Evolutionary conservation across 495 filamentous ascomycete species (phyloP).

Genomic region (Ramalina intermedia): DNA sequence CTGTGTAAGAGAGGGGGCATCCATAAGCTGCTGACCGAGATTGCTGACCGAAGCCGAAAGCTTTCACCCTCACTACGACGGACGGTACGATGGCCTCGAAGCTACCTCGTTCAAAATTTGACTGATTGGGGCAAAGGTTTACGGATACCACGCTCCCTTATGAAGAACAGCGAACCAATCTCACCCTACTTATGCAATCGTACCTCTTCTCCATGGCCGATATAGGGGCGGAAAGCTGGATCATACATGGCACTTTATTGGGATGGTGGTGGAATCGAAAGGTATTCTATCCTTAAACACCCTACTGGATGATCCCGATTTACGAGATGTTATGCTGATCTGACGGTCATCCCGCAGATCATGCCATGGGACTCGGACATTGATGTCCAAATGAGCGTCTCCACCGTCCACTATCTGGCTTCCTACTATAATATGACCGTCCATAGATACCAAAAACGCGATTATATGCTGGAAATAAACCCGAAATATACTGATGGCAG

Average conservation of each 20-base stretch:
- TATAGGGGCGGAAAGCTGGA: conserved; percentile 45
- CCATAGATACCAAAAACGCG: conserved; percentile 35
- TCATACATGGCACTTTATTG: conserved; percentile 47
- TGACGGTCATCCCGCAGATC: conserved; percentile 21
- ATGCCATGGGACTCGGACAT: conserved; percentile 51
- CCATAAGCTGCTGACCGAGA: background rate
- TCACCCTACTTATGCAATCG: conserved; percentile 38
- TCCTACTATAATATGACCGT: conserved; percentile 51
- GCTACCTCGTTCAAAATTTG: background rate
- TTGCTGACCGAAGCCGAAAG: conserved; percentile 20
- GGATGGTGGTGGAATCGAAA: conserved; percentile 52
- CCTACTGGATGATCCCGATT: background rate
- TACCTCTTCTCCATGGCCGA: conserved; percentile 41
- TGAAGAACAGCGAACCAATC: conserved; percentile 30
- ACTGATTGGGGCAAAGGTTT: conserved; percentile 20
- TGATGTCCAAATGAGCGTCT: conserved; percentile 43
- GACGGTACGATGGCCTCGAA: conserved; percentile 27
- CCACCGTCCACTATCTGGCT: conserved; percentile 41
- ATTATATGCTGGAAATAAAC: conserved; percentile 46
- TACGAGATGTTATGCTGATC: background rate
- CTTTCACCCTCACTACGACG: conserved; percentile 49
- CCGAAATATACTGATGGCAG: conserved; percentile 38
- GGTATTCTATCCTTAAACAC: conserved; percentile 14
- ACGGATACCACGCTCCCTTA: conserved; percentile 30
- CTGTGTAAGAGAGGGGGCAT: conserved; percentile 28